Base-by-base conservation (phyloP, 1,284 basidiomycete genomes). In the Sparassis latifolia region DNA sequence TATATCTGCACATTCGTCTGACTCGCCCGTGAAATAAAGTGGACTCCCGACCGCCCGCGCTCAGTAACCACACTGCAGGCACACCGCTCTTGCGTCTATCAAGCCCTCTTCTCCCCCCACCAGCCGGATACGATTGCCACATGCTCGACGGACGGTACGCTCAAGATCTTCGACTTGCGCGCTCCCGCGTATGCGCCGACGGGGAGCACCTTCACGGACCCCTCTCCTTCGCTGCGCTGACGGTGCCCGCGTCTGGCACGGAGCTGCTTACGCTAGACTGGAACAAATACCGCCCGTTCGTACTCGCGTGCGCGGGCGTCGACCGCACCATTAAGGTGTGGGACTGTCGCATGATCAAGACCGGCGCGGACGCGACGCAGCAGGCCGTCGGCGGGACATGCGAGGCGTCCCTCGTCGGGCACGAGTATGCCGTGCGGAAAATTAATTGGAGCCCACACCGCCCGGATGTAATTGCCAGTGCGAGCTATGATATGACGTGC, bases 401-500 rank as follows among this genome's bases (percentile, higher is more conserved):
- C 62, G 86, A 89, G 70, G 69, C 71, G 27, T 79, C 82, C 53
- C 65, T 91, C 5, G 67, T 76, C 3, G 88, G 89, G n/a, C 88
- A 91, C 58, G 88, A 90, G 67, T 90, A 89, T 61, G 88, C 89
- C 2, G 79, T 90, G 42, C 71, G 88, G 45, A 89, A 88, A 65
- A 76, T 91, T 4, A 86, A 90, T 58, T 91, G 87, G 87, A 83
- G 82, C 74, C 59, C 86, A 27, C 84, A 86, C 65, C 71, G 78
- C n/a, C 70, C 86, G 2, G 85, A 92, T 58, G 62, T 94, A 6
- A 69, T 98, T 29, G 89, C 90, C 0, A 89, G 82, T 47, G 89
- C 88, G 27, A 87, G 89, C 56, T 99, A 98, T 69, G 96, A 99
- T 66, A 99, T 98, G 96, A 92, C 92, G 2, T 93, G 89, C 66